Evolutionary conservation across 257 asterid genomes (phyloP).

Genomic region (Lycium ferocissimum): DNA sequence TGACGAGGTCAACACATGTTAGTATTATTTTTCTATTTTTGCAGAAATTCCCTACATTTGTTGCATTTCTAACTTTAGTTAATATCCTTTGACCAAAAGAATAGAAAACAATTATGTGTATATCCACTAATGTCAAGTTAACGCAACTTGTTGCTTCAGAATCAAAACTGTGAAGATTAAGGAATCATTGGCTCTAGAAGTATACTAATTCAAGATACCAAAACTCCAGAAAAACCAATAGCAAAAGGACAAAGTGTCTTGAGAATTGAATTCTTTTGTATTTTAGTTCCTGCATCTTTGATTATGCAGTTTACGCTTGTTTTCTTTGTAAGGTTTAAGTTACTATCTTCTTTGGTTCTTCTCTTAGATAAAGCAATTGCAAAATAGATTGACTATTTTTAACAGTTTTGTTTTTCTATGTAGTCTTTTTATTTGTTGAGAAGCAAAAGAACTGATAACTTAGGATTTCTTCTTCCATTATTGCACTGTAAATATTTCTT

Average conservation of each 20-base stretch:
- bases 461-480: background rate
- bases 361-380: background rate
- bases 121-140: background rate
- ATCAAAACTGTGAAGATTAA: background rate
- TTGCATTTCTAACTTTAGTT: background rate
- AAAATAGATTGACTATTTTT: background rate
- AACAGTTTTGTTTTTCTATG: background rate
- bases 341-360: background rate
- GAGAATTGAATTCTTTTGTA: background rate
- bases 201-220: background rate
- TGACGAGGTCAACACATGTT: constrained; percentile 95
- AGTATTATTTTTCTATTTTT: constrained; percentile 16
- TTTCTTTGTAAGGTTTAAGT: background rate
- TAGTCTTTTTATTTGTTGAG: background rate
- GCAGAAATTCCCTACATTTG: constrained; percentile 9
- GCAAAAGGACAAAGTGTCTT: background rate
- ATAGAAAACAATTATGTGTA: background rate
- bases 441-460: constrained; percentile 1
- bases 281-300: background rate
- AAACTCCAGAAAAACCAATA: background rate
- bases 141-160: background rate
- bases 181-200: background rate
- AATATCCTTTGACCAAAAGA: background rate
- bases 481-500: background rate
- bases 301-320: background rate